These are phyloP conservation scores for Aspergillus ibericus DNA, from an alignment of 2,329 filamentous ascomycete species.

Conservation along the genomic window DNA sequence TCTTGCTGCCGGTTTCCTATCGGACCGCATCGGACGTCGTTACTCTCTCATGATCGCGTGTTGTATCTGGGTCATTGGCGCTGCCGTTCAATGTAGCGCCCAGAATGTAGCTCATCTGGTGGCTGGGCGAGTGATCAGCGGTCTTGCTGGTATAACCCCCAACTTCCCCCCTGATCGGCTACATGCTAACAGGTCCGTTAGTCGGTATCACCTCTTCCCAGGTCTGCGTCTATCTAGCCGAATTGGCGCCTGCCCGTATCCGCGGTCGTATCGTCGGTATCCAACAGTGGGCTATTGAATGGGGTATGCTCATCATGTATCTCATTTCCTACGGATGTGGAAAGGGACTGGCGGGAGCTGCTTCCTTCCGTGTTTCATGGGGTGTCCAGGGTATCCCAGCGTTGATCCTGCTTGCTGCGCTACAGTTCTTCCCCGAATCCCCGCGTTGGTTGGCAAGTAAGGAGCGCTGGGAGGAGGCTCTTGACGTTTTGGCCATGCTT, in stretches of 20 bases:
- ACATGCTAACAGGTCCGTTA: background rate
- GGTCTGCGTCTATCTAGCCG: constrained; percentile 46
- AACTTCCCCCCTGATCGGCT: background rate
- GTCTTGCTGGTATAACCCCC: constrained; percentile 26
- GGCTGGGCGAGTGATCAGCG: constrained; percentile 51
- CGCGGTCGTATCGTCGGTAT: constrained; percentile 46
- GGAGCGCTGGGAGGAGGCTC: constrained; percentile 57
- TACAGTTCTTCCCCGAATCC: constrained; percentile 60
- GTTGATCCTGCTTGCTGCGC: constrained; percentile 55
- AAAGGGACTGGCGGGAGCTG: constrained; percentile 36
- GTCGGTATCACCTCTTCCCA: constrained; percentile 48
- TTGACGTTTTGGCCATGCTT: constrained; percentile 54
- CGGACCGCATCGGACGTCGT: constrained; percentile 41
- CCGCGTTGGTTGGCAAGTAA: constrained; percentile 62
- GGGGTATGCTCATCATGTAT: constrained; percentile 48
- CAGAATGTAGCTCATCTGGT: constrained; percentile 42
- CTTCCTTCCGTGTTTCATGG: constrained; percentile 62
- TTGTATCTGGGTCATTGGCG: constrained; percentile 36
- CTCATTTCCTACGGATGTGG: constrained; percentile 43
- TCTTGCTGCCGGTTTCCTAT: constrained; percentile 38
- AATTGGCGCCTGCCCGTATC: constrained; percentile 44
- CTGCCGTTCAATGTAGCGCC: constrained; percentile 32
- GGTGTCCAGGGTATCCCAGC: constrained; percentile 63
- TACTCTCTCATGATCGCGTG: constrained; percentile 42
- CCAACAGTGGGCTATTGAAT: constrained; percentile 48